phyloP scores from a whole-genome alignment of 2,329 filamentous ascomycete species.

The Stagonosporopsis cucurbitacearum region DNA sequence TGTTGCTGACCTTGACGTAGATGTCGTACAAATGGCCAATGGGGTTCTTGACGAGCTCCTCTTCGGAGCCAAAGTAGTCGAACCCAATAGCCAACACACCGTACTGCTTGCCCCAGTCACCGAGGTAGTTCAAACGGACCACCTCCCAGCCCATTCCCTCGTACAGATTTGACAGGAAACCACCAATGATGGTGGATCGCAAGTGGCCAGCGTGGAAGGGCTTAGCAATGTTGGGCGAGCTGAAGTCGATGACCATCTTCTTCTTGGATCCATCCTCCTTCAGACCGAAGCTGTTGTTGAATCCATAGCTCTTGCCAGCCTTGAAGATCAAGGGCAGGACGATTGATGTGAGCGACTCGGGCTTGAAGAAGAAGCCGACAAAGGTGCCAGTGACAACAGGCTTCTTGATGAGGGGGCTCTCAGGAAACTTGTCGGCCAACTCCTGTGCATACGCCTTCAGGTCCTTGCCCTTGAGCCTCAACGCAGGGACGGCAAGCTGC shows the following conservation, averaged over 20 bases:
- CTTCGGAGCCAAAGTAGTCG: slow-evolving; percentile 76
- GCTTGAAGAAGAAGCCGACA: slow-evolving; percentile 81
- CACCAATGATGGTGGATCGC: slow-evolving; percentile 77
- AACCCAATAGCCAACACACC: slow-evolving; percentile 76
- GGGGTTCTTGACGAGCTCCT: slow-evolving; percentile 72
- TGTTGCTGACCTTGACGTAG: slow-evolving; percentile 75
- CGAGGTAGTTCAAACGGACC: slow-evolving; percentile 74
- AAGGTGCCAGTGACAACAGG: slow-evolving; percentile 72
- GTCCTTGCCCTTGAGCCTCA: slow-evolving; percentile 73
- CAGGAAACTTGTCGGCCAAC: slow-evolving; percentile 69
- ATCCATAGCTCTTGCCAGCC: slow-evolving; percentile 67
- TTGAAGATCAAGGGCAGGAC: slow-evolving; percentile 74
- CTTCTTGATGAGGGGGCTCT: slow-evolving; percentile 74
- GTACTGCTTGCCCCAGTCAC: slow-evolving; percentile 80
- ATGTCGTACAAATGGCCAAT: slow-evolving; percentile 84
- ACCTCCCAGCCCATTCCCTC: slow-evolving; percentile 74
- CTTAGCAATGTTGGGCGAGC: slow-evolving; percentile 85
- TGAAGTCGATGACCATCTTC: slow-evolving; percentile 79
- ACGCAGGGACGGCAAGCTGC: slow-evolving; percentile 77
- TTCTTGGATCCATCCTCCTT: slow-evolving; percentile 68
- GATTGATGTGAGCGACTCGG: slow-evolving; percentile 67
- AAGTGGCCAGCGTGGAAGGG: slow-evolving; percentile 79
- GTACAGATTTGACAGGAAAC: slow-evolving; percentile 74
- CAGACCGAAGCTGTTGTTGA: slow-evolving; percentile 65
- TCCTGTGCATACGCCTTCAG: slow-evolving; percentile 63